Evolutionary conservation across 140 eudicot genomes (phyloP), one percentile per base, ranked within the genome.

Genomic region (Cichorium intybus): DNA sequence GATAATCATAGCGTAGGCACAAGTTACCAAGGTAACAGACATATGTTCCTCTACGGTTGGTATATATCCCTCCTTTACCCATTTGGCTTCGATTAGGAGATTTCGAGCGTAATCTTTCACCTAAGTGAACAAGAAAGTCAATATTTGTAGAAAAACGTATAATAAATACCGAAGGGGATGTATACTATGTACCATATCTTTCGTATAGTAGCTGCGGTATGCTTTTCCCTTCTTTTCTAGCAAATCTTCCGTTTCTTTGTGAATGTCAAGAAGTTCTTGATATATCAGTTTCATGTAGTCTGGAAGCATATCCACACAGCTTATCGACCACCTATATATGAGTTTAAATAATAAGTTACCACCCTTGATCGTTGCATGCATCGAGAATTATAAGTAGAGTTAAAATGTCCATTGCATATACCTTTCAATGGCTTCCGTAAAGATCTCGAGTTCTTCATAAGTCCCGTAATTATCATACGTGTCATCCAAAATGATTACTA

Each of bases 381-480:
- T 55, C 4, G 16, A 23, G 4, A 4, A 6, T 27, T 4, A 4
- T 6, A 27, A 5, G 31, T 35, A 35, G 43, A 35, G 43, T 10
- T 4, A 10, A 10, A 3, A 1, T 34, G 9, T 7, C 2, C 18
- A 9, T n/a, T 34, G 18, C 55, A 18, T 64, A 80, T 64, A 80
- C 81, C 63, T 79, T 35, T 62, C 47, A 58, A 80, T 46, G 6
- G 78, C 80, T 68, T 79, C 31, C 1, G 74, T 75, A 62, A 69
- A 64, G n/a, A 64, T 35, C 66, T 46, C 49, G 15, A 77, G 81
- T 37, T 77, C 81, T 64, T 77, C 69, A 22, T 69, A 63, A 5
- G 81, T 77, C 49, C 77, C 81, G 47, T 75, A 75, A n/a, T 66
- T 78, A 50, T 80, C 85, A 12, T 69, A 70, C 4, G 68, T 80